phyloP scores from a whole-genome alignment of 2,329 filamentous ascomycete genomes.

The Phialocephala subalpina region DNA sequence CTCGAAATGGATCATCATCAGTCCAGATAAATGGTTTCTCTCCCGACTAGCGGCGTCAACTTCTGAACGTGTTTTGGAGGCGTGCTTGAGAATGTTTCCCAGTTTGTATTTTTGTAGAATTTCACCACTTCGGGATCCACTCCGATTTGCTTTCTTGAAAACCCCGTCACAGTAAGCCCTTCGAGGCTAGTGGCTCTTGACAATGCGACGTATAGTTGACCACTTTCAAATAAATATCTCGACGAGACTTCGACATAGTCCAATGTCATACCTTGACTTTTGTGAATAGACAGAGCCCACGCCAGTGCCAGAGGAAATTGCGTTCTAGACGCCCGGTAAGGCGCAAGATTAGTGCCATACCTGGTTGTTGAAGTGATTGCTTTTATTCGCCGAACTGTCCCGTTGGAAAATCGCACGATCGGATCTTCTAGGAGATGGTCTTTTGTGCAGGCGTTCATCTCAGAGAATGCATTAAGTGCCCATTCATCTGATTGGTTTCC shows the following conservation, averaged over 20 bases:
- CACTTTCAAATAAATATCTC: conserved; percentile 38
- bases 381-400: conserved; percentile 19
- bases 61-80: neutral
- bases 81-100: conserved; percentile 27
- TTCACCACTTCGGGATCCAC: conserved; percentile 37
- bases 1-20: too few relatives aligned
- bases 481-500: neutral
- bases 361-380: conserved; percentile 22
- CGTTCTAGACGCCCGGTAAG: conserved; percentile 36
- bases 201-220: conserved; percentile 41
- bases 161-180: conserved; percentile 38
- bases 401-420: conserved; percentile 37
- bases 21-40: neutral
- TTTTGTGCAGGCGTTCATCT: neutral
- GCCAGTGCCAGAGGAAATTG: conserved; percentile 84
- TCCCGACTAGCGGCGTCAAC: neutral
- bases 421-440: conserved; percentile 19
- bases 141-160: conserved; percentile 25
- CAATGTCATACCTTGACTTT: conserved; percentile 88
- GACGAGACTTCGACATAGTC: conserved; percentile 38
- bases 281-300: conserved; percentile 97
- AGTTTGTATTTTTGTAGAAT: conserved; percentile 38
- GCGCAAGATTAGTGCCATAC: conserved; percentile 19
- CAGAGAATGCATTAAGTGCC: neutral
- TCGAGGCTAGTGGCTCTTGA: conserved; percentile 36